Conservation (phyloP, 1,284 basidiomycete species). For the Irpex sp. region DNA sequence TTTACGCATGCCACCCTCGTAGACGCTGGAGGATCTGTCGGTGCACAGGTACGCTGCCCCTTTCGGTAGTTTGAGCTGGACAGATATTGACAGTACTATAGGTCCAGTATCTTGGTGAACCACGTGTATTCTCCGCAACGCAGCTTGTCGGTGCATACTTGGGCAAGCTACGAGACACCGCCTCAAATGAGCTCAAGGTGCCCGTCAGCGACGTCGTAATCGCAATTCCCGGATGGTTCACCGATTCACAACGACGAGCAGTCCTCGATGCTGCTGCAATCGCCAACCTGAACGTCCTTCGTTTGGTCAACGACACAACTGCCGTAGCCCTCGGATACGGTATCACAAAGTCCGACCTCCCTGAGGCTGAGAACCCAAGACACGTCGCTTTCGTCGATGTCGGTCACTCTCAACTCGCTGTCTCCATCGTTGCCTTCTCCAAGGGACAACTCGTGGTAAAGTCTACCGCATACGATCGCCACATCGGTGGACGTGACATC, state of each 20-base stretch:
- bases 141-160: conserved; percentile 88
- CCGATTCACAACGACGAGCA: conserved; percentile 86
- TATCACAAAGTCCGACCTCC: conserved; percentile 94
- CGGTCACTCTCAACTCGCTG: conserved; percentile 87
- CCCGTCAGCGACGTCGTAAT: conserved; percentile 89
- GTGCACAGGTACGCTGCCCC: conserved; percentile 64
- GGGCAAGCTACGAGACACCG: conserved; percentile 84
- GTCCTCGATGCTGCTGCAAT: conserved; percentile 85
- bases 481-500: conserved; percentile 92
- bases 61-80: conserved; percentile 14
- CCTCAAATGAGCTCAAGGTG: conserved; percentile 79
- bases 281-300: conserved; percentile 83
- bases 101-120: conserved; percentile 88
- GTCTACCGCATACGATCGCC: conserved; percentile 82
- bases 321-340: conserved; percentile 93
- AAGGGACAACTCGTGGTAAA: conserved; percentile 89
- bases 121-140: conserved; percentile 73
- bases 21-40: conserved; percentile 79
- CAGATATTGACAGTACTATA: conserved; percentile 27
- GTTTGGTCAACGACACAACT: conserved; percentile 93
- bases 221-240: conserved; percentile 93
- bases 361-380: conserved; percentile 74
- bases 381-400: conserved; percentile 91
- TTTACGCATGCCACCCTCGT: conserved; percentile 83
- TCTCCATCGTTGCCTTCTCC: conserved; percentile 84